phyloP scores from a whole-genome alignment of 108 stramenopile species.

The Conticribra weissflogii region DNA sequence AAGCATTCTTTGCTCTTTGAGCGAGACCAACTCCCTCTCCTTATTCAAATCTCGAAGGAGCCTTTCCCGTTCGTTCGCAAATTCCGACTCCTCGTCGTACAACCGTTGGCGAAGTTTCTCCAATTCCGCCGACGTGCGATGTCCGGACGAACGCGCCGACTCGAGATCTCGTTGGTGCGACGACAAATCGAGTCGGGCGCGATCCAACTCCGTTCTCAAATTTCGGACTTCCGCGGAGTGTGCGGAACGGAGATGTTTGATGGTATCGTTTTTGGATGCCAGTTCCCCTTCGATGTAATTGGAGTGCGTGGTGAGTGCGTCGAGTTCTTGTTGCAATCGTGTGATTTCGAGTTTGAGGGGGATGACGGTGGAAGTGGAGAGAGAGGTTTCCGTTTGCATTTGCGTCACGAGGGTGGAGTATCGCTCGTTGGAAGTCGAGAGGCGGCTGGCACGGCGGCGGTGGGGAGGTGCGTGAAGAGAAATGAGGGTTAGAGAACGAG shows the following conservation, averaged over 20 bases:
- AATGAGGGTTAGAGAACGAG: background rate
- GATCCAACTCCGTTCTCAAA: constrained; percentile 48
- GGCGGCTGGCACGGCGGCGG: constrained; percentile 28
- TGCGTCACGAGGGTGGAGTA: constrained; percentile 47
- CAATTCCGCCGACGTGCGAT: constrained; percentile 46
- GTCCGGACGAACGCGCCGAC: constrained; percentile 32
- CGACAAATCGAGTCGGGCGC: constrained; percentile 40
- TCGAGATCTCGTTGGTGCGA: constrained; percentile 24
- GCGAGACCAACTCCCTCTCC: constrained; percentile 56
- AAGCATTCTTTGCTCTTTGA: constrained; percentile 72
- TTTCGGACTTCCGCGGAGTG: constrained; percentile 45
- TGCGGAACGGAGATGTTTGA: constrained; percentile 34
- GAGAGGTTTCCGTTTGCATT: constrained; percentile 56
- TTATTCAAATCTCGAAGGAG: constrained; percentile 58
- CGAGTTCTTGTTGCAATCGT: constrained; percentile 73
- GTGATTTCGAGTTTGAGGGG: constrained; percentile 72
- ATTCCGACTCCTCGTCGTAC: constrained; percentile 51
- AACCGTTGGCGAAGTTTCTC: constrained; percentile 44
- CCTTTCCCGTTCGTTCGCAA: constrained; percentile 41
- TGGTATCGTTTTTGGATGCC: constrained; percentile 33
- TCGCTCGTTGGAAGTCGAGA: constrained; percentile 59
- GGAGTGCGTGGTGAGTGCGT: constrained; percentile 62
- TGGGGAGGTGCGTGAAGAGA: background rate
- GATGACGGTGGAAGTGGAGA: constrained; percentile 60
- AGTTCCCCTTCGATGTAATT: constrained; percentile 75